These are phyloP conservation scores for Penicillium sp. DNA, from an alignment of 2,329 filamentous ascomycete genomes.

Conservation along the genomic window DNA sequence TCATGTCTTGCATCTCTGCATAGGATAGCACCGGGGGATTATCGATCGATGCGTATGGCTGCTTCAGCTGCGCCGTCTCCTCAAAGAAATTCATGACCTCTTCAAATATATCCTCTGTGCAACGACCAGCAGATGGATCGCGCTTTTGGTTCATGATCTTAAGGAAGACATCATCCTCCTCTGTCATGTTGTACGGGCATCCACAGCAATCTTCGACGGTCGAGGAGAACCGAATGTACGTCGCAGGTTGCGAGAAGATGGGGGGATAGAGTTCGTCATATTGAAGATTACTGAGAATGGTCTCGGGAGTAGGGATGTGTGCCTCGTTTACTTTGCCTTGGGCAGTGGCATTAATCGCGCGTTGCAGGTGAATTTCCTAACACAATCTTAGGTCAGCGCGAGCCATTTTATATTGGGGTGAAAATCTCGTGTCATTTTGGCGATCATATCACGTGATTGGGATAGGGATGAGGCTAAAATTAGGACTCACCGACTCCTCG, in stretches of 20 bases:
- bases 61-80: slow-evolving; percentile 75
- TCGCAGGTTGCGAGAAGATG: slow-evolving; percentile 76
- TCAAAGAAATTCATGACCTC: slow-evolving; percentile 94
- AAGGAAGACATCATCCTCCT: slow-evolving; percentile 83
- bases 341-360: slow-evolving; percentile 66
- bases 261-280: slow-evolving; percentile 87
- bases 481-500: slow-evolving; percentile 86
- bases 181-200: slow-evolving; percentile 89
- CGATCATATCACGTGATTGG: slow-evolving; percentile 40
- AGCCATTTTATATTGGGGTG: slow-evolving; percentile 12
- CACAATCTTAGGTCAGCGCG: slow-evolving; percentile 19
- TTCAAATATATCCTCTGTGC: slow-evolving; percentile 90
- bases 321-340: slow-evolving; percentile 61
- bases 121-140: slow-evolving; percentile 56
- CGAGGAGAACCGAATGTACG: slow-evolving; percentile 96
- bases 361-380: slow-evolving; percentile 94
- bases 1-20: slow-evolving; percentile 70
- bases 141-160: slow-evolving; percentile 78
- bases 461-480: slow-evolving; percentile 34
- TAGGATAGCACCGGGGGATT: slow-evolving; percentile 75
- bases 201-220: slow-evolving; percentile 95
- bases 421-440: slow-evolving; percentile 36
- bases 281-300: slow-evolving; percentile 62
- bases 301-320: slow-evolving; percentile 67
- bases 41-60: slow-evolving; percentile 86